A percentile compares a stretch with the other conserved stretches of the same genome.
These are phyloP conservation scores for Nigrospora sphaerica DNA, from an alignment of 2,329 filamentous ascomycete species.

Conservation along the genomic window DNA sequence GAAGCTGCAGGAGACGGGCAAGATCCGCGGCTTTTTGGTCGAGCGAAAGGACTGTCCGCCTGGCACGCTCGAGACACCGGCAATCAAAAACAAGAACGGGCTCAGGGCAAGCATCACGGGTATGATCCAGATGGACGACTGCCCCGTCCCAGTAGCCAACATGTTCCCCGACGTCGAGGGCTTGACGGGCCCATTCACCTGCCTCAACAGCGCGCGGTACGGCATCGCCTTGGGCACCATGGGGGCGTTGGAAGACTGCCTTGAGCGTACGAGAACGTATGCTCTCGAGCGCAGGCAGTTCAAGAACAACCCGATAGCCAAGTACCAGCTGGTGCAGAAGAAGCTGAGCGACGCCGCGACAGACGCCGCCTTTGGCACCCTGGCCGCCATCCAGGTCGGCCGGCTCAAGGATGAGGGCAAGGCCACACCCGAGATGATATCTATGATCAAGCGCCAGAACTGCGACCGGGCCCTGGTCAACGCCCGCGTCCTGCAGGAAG, in stretches of 20 bases:
- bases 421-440: conserved; percentile 89
- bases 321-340: conserved; percentile 96
- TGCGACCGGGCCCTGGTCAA: conserved; percentile 83
- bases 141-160: conserved; percentile 80
- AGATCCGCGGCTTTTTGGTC: conserved; percentile 88
- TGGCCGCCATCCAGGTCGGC: conserved; percentile 85
- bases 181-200: conserved; percentile 82
- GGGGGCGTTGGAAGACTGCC: conserved; percentile 88
- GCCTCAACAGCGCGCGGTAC: conserved; percentile 86
- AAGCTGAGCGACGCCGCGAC: conserved; percentile 90
- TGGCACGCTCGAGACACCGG: conserved; percentile 83
- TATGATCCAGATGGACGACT: conserved; percentile 93
- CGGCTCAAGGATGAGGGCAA: conserved; percentile 88
- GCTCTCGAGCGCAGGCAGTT: conserved; percentile 93
- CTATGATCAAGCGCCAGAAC: conserved; percentile 94
- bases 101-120: conserved; percentile 89
- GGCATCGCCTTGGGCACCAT: conserved; percentile 93
- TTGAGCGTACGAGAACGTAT: conserved; percentile 74
- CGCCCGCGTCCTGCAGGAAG: conserved; percentile 77
- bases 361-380: conserved; percentile 84
- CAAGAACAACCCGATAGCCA: conserved; percentile 88
- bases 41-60: conserved; percentile 79
- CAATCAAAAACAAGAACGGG: conserved; percentile 92
- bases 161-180: conserved; percentile 93
- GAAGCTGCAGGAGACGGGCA: conserved; percentile 82